Base-by-base conservation (phyloP, 352 stramenopile species). In the Bremia lactucae region DNA sequence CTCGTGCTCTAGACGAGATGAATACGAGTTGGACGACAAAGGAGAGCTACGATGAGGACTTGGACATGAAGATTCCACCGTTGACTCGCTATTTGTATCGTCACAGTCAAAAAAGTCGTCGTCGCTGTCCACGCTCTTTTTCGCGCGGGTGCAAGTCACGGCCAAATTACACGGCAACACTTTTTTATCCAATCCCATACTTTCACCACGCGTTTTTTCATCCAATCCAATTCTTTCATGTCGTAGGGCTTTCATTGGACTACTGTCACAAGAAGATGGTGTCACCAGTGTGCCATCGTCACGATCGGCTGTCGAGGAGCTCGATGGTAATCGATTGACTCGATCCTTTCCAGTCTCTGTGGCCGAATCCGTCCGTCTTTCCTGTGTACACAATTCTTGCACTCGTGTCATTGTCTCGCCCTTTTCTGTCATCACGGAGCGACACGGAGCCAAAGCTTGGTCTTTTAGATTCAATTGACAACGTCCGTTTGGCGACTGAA, bases 11-110 rank as follows among this genome's bases (percentile, higher is more conserved):
- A 48, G 19, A 23, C 59, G 11, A 58, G 49, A 10, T 52, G 59
- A n/a, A 6, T 76, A 56, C 1, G 42, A 50, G 22, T 38, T 42
- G 24, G 75, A 73, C 3, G 56, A 37, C 2, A 53, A 43, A 0
- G 67, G 28, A 4, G 66, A 56, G 23, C 49, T 67, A 36, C 79
- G 70, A 1, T 63, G 72, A 34, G 72, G 75, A 58, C 75, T 87
- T 7, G 71, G 57, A 16, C 70, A 87, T 40, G 75, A 87, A 13
- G 75, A 87, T 25, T 84, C 75, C 0, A 68, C 68, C 0, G 72
- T 85, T 14, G 72, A 85, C 28, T 84, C 75, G 15, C 75, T 87
- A 44, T 78, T 80, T 3, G 72, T 85, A 31, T 85, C 74, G 28
- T 87, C 75, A 19, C 59, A 80, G 31, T 87, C 72, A 13, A 84